These are phyloP conservation scores for Scytalidium lignicola DNA, from an alignment of 2,329 filamentous ascomycete genomes.

Conservation along the genomic window DNA sequence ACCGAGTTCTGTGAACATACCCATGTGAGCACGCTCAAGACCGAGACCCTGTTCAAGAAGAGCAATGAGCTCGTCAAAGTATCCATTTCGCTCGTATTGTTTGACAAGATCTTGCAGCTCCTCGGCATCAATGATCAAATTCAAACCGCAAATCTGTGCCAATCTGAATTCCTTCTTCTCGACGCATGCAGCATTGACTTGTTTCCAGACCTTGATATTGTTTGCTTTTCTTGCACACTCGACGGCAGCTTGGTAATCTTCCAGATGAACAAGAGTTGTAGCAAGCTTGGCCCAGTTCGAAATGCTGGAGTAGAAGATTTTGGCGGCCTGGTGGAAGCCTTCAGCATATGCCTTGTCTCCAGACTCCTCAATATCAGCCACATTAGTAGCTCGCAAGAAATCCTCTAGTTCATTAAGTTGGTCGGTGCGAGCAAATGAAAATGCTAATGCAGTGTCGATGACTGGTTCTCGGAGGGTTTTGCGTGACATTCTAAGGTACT, in stretches of 20 bases:
- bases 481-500: constrained; percentile 92
- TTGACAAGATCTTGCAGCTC: constrained; percentile 89
- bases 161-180: constrained; percentile 98
- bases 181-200: constrained; percentile 94
- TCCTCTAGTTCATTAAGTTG: constrained; percentile 93
- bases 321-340: constrained; percentile 89
- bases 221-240: constrained; percentile 98
- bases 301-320: constrained; percentile 98
- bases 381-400: constrained; percentile 88
- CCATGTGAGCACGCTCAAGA: constrained; percentile 89
- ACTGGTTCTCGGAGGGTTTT: constrained; percentile 92
- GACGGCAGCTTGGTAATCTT: constrained; percentile 94
- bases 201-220: constrained; percentile 98
- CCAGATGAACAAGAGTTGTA: constrained; percentile 93
- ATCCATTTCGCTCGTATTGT: constrained; percentile 94
- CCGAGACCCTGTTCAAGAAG: constrained; percentile 93
- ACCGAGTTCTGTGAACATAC: constrained; percentile 90
- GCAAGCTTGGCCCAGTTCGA: constrained; percentile 99
- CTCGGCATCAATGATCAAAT: constrained; percentile 95
- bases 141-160: constrained; percentile 96
- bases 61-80: constrained; percentile 96
- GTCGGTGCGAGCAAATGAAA: constrained; percentile 87
- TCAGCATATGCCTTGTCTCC: constrained; percentile 98
- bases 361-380: constrained; percentile 92
- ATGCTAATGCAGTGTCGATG: constrained; percentile 90